Conservation (phyloP, 2,329 filamentous ascomycete species). For the Phyllosticta capitalensis region DNA sequence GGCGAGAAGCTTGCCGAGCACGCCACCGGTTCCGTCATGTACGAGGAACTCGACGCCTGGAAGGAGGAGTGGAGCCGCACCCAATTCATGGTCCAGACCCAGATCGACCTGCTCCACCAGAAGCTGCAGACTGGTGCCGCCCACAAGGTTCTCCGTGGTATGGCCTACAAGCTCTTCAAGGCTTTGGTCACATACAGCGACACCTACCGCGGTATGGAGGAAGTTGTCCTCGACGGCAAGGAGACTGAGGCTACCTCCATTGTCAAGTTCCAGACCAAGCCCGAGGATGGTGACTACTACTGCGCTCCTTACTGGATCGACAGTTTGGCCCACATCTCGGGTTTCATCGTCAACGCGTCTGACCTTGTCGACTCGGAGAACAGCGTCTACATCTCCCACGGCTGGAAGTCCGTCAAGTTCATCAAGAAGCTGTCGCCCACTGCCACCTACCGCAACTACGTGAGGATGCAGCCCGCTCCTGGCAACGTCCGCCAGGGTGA, state of each 20-base stretch:
- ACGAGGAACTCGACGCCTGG: slow-evolving; percentile 52
- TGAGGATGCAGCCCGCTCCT: slow-evolving; percentile 50
- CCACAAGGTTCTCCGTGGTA: slow-evolving; percentile 62
- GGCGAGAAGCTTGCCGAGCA: slow-evolving; percentile 50
- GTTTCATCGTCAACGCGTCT: slow-evolving; percentile 52
- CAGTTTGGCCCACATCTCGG: slow-evolving; percentile 47
- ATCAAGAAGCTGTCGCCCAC: slow-evolving; percentile 42
- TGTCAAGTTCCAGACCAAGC: slow-evolving; percentile 46
- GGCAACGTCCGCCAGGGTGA: slow-evolving; percentile 49
- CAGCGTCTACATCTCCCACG: slow-evolving; percentile 53
- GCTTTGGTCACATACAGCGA: slow-evolving; percentile 48
- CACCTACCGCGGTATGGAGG: slow-evolving; percentile 49
- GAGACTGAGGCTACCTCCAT: slow-evolving; percentile 46
- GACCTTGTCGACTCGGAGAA: slow-evolving; percentile 50
- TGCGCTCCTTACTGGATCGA: slow-evolving; percentile 53
- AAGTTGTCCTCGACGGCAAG: slow-evolving; percentile 48
- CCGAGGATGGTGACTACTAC: slow-evolving; percentile 46
- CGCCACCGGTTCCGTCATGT: slow-evolving; percentile 52
- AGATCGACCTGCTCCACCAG: slow-evolving; percentile 55
- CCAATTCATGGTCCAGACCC: slow-evolving; percentile 48
- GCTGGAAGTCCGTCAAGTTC: slow-evolving; percentile 51
- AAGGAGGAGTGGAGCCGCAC: slow-evolving; percentile 56
- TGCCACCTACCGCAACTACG: slow-evolving; percentile 50
- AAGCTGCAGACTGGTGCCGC: slow-evolving; percentile 57
- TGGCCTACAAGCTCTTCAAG: slow-evolving; percentile 68